These are phyloP conservation scores for Suillus fuscotomentosus DNA, from an alignment of 768 basidiomycete species.

Conservation along the genomic window DNA sequence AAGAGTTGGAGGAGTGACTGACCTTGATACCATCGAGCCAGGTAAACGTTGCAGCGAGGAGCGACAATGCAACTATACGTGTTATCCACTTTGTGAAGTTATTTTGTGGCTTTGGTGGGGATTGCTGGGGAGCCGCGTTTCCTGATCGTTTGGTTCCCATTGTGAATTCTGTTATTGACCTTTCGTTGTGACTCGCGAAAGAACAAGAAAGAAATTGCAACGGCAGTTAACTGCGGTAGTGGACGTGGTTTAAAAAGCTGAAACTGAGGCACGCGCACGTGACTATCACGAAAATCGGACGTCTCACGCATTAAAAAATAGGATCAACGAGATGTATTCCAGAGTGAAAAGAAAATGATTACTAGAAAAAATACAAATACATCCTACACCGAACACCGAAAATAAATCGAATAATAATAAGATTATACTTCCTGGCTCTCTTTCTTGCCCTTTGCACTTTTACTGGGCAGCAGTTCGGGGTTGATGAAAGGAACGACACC, in stretches of 20 bases:
- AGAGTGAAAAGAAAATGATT: constrained; percentile 17
- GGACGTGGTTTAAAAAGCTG: background rate
- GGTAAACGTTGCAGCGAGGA: constrained; percentile 37
- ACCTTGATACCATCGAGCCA: constrained; percentile 70
- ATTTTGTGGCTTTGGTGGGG: background rate
- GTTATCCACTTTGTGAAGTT: constrained; percentile 33
- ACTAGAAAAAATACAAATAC: constrained; percentile 30
- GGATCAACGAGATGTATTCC: background rate
- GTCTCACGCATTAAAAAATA: background rate
- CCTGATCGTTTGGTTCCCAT: constrained; percentile 17
- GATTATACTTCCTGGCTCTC: constrained; percentile 44
- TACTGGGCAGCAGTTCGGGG: constrained; percentile 51
- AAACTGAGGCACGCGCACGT: constrained; percentile 3
- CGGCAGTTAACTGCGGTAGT: background rate
- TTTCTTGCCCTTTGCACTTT: constrained; percentile 54
- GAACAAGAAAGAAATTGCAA: background rate
- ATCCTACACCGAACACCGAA: constrained; percentile 23
- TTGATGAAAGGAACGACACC: constrained; percentile 56
- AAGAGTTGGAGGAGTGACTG: constrained; percentile 10
- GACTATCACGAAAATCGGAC: background rate
- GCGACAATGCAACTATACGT: constrained; percentile 24
- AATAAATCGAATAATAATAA: constrained; percentile 10
- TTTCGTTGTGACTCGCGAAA: background rate
- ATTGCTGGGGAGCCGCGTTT: background rate
- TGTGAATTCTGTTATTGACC: background rate